A percentile compares a stretch with the other conserved stretches of the same genome.
Conservation (phyloP, 2,329 filamentous ascomycete genomes). For the Colletotrichum kahawae region DNA sequence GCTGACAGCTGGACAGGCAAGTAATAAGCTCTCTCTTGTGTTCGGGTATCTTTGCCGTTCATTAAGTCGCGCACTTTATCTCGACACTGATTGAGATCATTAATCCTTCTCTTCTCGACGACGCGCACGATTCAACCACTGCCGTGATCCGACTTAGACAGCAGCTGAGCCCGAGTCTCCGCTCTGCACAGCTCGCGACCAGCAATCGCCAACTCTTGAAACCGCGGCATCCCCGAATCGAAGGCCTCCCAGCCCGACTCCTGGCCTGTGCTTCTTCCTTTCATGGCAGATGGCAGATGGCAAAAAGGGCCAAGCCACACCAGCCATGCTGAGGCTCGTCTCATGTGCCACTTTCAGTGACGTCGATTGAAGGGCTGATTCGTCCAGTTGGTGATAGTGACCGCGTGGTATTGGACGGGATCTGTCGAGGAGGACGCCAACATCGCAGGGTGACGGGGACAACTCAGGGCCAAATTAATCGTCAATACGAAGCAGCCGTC, state of each 20-base stretch:
- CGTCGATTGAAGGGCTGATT: background rate
- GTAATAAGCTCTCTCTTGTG: rapidly evolving
- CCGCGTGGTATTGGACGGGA: background rate
- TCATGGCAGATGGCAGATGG: background rate
- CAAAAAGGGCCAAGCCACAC: background rate
- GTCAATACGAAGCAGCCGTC: background rate
- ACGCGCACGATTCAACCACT: background rate
- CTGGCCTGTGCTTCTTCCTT: background rate
- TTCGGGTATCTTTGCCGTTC: background rate
- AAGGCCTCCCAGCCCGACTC: background rate
- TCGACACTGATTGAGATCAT: background rate
- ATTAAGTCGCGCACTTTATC: background rate
- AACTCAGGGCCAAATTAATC: background rate
- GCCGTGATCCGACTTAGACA: background rate
- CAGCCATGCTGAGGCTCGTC: background rate
- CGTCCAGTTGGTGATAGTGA: background rate
- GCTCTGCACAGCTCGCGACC: background rate
- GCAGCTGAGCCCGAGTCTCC: background rate
- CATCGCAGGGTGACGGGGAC: background rate
- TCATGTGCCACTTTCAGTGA: background rate
- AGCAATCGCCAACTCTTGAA: background rate
- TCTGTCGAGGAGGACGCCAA: background rate
- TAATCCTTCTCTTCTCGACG: background rate
- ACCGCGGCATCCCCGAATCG: background rate
- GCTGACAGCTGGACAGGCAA: background rate